These are phyloP conservation scores for Hygrophila difformis DNA, from an alignment of 257 asterid genomes.

Conservation along the genomic window DNA sequence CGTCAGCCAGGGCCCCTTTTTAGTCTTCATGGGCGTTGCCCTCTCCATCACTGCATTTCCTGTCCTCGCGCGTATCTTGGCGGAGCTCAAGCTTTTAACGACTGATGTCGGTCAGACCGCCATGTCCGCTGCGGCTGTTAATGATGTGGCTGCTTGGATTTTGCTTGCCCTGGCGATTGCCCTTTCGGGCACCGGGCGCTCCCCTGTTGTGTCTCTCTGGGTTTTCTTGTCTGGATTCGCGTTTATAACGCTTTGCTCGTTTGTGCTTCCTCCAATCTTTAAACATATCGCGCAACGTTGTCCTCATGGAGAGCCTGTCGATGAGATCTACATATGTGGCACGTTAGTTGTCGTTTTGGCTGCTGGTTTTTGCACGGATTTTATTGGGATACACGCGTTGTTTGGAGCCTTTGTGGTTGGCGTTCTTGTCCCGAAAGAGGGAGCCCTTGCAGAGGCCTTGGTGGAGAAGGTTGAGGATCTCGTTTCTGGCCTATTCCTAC, in stretches of 20 bases:
- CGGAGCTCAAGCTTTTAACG: slow-evolving; percentile 44
- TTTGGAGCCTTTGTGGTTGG: slow-evolving; percentile 47
- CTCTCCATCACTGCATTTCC: slow-evolving; percentile 48
- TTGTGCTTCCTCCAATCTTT: slow-evolving; percentile 29
- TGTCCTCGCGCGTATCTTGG: slow-evolving; percentile 43
- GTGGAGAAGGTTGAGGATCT: slow-evolving; percentile 47
- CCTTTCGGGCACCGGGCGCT: slow-evolving; percentile 29
- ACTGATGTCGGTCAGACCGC: slow-evolving; percentile 45
- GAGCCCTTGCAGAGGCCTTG: slow-evolving; percentile 35
- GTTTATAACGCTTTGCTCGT: slow-evolving; percentile 23
- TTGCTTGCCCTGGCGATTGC: slow-evolving; percentile 46
- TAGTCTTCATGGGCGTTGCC: slow-evolving; percentile 49
- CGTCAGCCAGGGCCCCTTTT: slow-evolving; percentile 32
- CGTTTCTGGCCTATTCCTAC: slow-evolving; percentile 39
- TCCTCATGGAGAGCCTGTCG: slow-evolving; percentile 39
- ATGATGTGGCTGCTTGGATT: slow-evolving; percentile 50
- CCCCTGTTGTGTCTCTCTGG: slow-evolving; percentile 36
- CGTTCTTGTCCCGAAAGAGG: slow-evolving; percentile 43
- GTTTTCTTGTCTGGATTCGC: slow-evolving; percentile 30
- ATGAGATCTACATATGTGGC: slow-evolving; percentile 38
- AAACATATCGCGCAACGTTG: slow-evolving; percentile 31
- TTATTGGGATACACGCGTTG: slow-evolving; percentile 41
- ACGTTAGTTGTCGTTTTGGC: slow-evolving; percentile 36
- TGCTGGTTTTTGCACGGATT: slow-evolving; percentile 44
- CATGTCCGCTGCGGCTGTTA: slow-evolving; percentile 51